Evolutionary conservation across 1,284 basidiomycete species (phyloP).

Genomic region (Rhodotorula mucilaginosa): DNA sequence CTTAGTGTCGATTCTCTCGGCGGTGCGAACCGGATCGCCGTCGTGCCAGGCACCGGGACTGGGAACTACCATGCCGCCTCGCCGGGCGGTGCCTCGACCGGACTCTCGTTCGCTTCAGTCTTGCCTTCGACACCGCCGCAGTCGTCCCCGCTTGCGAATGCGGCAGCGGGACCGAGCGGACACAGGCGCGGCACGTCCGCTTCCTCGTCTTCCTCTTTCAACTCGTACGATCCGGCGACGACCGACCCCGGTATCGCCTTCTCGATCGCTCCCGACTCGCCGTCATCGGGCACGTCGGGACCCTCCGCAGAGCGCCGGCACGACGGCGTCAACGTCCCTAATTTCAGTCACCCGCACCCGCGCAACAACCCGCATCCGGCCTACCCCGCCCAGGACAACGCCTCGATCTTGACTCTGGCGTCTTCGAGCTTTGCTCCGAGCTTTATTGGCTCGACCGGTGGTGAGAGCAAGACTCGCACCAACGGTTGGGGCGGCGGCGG

Average conservation of each 20-base stretch:
- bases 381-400: conserved; percentile 84
- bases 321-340: conserved; percentile 69
- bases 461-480: conserved; percentile 1
- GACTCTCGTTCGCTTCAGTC: background rate
- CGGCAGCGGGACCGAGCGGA: background rate
- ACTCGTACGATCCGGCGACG: conserved; percentile 1
- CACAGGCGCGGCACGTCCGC: conserved; percentile 9
- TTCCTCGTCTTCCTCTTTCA: conserved; percentile 18
- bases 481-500: conserved; percentile 16
- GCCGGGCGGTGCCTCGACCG: conserved; percentile 38
- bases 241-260: background rate
- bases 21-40: conserved; percentile 59
- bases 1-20: conserved; percentile 74
- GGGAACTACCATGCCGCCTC: conserved; percentile 56
- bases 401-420: conserved; percentile 85
- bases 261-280: conserved; percentile 4
- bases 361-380: conserved; percentile 90
- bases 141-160: conserved; percentile 54
- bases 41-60: conserved; percentile 41
- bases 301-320: background rate
- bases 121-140: conserved; percentile 43
- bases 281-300: background rate
- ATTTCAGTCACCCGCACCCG: conserved; percentile 85
- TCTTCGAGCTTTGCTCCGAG: conserved; percentile 74
- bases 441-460: conserved; percentile 8